Evolutionary conservation across 129 eudicot genomes (phyloP).

Genomic region (Daucus carota): DH1_v3.0 NC_030382.2:44453501-44454000

Average conservation of each 20-base stretch:
- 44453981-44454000: constrained; percentile 65
- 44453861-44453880: constrained; percentile 10
- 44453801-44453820: constrained; percentile 53
- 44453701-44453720: constrained; percentile 28
- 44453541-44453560: constrained; percentile 63
- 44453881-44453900: constrained; percentile 1
- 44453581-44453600: constrained; percentile 32
- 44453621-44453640: constrained; percentile 39
- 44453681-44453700: constrained; percentile 30
- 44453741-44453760: constrained; percentile 38
- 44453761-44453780: constrained; percentile 33
- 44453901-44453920: not conserved
- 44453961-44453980: not conserved
- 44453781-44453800: constrained; percentile 60
- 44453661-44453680: constrained; percentile 34
- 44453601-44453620: constrained; percentile 34
- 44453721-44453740: constrained; percentile 18
- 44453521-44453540: constrained; percentile 51
- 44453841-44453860: constrained; percentile 42
- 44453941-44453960: not conserved
- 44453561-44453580: constrained; percentile 29
- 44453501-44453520: constrained; percentile 42
- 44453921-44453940: not conserved
- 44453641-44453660: constrained; percentile 47
- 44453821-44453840: constrained; percentile 49